These are phyloP conservation scores for Curvularia spicifera DNA, from an alignment of 2,329 filamentous ascomycete genomes.

Conservation along the genomic window DNA sequence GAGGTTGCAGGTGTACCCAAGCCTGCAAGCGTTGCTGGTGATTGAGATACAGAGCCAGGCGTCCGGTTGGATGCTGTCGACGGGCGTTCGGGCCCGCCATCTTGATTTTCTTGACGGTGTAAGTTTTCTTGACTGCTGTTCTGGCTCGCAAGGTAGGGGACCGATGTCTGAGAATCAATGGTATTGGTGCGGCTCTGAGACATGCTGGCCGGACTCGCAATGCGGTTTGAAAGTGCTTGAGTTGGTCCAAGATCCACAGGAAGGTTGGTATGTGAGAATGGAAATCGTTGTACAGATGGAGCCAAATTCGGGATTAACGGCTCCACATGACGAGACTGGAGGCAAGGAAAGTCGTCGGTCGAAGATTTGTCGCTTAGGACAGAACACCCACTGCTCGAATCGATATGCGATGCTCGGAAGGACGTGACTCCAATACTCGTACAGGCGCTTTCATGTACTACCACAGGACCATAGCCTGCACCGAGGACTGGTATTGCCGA, in stretches of 20 bases:
- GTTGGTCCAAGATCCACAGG: constrained; percentile 27
- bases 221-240: constrained; percentile 27
- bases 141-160: constrained; percentile 52
- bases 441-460: constrained; percentile 48
- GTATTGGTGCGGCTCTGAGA: constrained; percentile 55
- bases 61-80: constrained; percentile 43
- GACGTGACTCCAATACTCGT: constrained; percentile 44
- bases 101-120: constrained; percentile 52
- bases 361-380: constrained; percentile 39
- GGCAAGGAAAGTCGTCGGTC: constrained; percentile 36
- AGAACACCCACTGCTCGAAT: constrained; percentile 37
- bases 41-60: constrained; percentile 55
- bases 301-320: constrained; percentile 57
- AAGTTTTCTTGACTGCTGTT: constrained; percentile 57
- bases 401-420: constrained; percentile 41
- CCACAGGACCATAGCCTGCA: constrained; percentile 49
- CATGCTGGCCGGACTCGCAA: constrained; percentile 49
- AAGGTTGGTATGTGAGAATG: constrained; percentile 43
- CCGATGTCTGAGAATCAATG: constrained; percentile 55
- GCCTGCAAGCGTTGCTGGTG: constrained; percentile 47
- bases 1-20: constrained; percentile 50
- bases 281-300: constrained; percentile 50
- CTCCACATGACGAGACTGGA: constrained; percentile 56
- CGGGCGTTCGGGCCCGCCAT: constrained; percentile 48
- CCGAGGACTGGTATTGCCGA: constrained; percentile 49